Percentiles rank a stretch among this genome's conserved stretches.
Evolutionary conservation across 2,329 filamentous ascomycete species (phyloP).

Genomic region (Fonsecaea monophora): DNA sequence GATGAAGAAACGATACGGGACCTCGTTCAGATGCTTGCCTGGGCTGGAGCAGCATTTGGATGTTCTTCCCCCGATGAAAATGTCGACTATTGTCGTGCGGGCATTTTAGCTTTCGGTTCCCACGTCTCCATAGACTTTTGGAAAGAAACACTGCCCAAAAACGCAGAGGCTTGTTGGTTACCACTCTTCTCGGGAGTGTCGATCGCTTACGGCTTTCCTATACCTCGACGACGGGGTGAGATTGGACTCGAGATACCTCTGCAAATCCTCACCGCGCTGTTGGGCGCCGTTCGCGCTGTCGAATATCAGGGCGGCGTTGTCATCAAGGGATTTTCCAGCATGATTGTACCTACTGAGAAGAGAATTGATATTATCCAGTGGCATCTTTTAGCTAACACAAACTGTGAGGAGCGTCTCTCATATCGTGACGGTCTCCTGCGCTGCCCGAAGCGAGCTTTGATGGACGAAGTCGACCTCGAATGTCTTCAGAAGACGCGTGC

Average conservation of each 20-base stretch:
- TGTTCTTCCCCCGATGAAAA: neutral
- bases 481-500: neutral
- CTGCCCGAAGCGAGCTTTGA: neutral
- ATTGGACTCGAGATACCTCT: neutral
- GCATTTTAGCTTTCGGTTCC: neutral
- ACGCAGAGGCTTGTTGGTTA: neutral
- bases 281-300: constrained; percentile 1
- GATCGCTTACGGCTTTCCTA: neutral
- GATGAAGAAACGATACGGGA: neutral
- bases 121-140: neutral
- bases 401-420: neutral
- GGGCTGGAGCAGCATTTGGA: neutral
- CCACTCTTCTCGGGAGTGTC: neutral
- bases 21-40: neutral
- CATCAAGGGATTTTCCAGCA: neutral
- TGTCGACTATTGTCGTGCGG: neutral
- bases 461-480: neutral
- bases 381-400: neutral
- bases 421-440: neutral
- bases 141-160: neutral
- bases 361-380: neutral
- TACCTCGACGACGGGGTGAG: neutral
- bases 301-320: neutral
- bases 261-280: neutral
- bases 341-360: neutral